A percentile compares a stretch with the other conserved stretches of the same genome.
phyloP scores from a whole-genome alignment of 257 asterid genomes.

The Linaria vulgaris region DNA sequence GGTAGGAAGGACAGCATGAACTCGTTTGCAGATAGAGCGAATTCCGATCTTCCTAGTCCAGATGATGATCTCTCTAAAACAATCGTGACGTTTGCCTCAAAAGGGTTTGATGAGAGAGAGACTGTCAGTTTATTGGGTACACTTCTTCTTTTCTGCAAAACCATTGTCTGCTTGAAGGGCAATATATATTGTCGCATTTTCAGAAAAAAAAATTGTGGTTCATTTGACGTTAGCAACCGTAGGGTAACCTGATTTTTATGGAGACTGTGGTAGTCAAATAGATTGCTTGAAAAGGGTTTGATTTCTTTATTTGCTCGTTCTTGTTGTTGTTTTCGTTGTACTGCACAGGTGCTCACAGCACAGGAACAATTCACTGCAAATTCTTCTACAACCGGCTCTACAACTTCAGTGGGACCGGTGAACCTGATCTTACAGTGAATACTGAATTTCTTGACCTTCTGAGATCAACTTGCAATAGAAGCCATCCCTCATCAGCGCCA shows the following conservation, averaged over 20 bases:
- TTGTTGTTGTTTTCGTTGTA: neutral
- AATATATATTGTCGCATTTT: too few relatives aligned
- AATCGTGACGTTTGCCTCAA: conserved; percentile 43
- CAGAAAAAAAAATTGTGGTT: too few relatives aligned
- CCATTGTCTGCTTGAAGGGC: too few relatives aligned
- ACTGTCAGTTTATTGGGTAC: conserved; percentile 68
- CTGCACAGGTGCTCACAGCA: conserved; percentile 74
- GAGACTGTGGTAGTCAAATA: neutral
- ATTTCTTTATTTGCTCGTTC: neutral
- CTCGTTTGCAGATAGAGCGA: conserved; percentile 40
- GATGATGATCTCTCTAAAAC: conserved; percentile 37
- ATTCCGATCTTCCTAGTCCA: conserved; percentile 59
- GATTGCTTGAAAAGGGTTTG: neutral
- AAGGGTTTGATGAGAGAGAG: conserved; percentile 64
- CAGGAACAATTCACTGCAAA: conserved; percentile 68
- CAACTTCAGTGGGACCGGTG: conserved; percentile 42
- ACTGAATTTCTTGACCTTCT: conserved; percentile 48
- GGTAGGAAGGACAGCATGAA: conserved; percentile 62
- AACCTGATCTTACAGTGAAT: conserved; percentile 62
- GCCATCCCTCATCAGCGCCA: conserved; percentile 25
- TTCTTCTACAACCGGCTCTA: conserved; percentile 52
- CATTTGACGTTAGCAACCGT: too few relatives aligned
- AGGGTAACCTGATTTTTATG: too few relatives aligned
- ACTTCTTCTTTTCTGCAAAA: neutral
- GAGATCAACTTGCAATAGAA: conserved; percentile 48